Percentiles rank a stretch among this genome's conserved stretches.
These are phyloP conservation scores for Adansonia digitata DNA, from an alignment of 345 rosid genomes.

Conservation along the genomic window DNA sequence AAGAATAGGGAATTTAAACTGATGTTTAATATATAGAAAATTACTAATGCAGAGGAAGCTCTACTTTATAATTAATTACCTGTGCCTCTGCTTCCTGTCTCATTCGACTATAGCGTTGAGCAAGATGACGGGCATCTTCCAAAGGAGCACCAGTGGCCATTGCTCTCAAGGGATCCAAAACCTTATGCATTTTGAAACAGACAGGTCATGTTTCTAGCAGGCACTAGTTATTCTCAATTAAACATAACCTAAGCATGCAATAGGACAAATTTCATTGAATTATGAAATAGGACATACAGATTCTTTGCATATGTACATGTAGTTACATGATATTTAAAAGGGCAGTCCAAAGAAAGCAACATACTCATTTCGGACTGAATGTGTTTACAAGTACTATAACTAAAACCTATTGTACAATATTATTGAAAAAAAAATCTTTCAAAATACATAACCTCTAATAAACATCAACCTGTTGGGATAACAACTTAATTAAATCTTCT, in stretches of 20 bases:
- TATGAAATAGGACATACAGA: neutral
- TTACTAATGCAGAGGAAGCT: neutral
- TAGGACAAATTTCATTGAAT: neutral
- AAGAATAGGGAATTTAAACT: conserved; percentile 6
- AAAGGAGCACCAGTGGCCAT: conserved; percentile 68
- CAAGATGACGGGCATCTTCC: conserved; percentile 96
- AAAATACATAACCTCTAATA: neutral
- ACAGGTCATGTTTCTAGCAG: neutral
- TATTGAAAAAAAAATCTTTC: neutral
- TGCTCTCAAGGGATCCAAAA: conserved; percentile 91
- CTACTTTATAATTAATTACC: conserved; percentile 40
- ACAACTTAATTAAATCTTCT: conserved; percentile 65
- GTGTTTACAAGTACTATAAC: neutral
- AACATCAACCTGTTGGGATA: conserved; percentile 67
- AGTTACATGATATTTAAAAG: conserved; percentile 1
- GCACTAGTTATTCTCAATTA: neutral
- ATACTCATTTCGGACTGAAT: neutral
- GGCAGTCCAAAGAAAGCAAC: neutral
- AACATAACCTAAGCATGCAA: neutral
- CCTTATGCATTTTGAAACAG: conserved; percentile 27
- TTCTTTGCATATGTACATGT: conserved; percentile 4
- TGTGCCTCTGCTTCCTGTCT: conserved; percentile 94
- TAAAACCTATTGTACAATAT: neutral
- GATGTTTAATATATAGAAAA: conserved; percentile 2
- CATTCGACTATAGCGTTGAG: conserved; percentile 98